These are phyloP conservation scores for Arthrobotrys conoides DNA, from an alignment of 2,329 filamentous ascomycete genomes.

Conservation along the genomic window DNA sequence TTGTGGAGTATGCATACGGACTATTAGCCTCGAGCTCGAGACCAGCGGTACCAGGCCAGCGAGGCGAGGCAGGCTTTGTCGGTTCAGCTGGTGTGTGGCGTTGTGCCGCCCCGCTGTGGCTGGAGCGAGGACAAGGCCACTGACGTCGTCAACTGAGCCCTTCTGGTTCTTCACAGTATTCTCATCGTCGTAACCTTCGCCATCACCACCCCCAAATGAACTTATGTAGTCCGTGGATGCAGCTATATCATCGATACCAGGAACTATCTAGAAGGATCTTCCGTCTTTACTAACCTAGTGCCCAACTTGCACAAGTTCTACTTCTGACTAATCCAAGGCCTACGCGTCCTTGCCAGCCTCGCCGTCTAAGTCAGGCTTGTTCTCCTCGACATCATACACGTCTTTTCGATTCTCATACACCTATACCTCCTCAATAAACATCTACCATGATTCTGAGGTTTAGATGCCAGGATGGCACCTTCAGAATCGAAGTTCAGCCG, in stretches of 20 bases:
- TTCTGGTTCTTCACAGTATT: not conserved
- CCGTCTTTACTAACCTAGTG: not conserved
- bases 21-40: no score
- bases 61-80: no score
- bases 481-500: slow-evolving; percentile 83
- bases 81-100: no score
- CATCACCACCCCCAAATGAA: not conserved
- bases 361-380: not conserved
- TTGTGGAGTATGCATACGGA: no score
- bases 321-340: slow-evolving; percentile 51
- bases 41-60: no score
- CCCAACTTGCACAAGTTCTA: slow-evolving; percentile 19
- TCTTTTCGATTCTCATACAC: not conserved
- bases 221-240: not conserved
- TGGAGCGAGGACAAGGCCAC: slow-evolving; percentile 44
- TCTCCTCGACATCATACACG: not conserved
- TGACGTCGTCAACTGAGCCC: slow-evolving; percentile 47
- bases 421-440: not conserved
- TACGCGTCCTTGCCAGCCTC: slow-evolving; percentile 35
- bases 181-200: not conserved
- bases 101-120: slow-evolving; percentile 46
- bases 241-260: not conserved
- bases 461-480: slow-evolving; percentile 91
- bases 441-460: slow-evolving; percentile 84
- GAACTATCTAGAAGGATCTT: slow-evolving; percentile 49